A percentile compares a stretch with the other conserved stretches of the same genome.
These are phyloP conservation scores for Epichloe sp. DNA, from an alignment of 2,329 filamentous ascomycete species.

Conservation along the genomic window DNA sequence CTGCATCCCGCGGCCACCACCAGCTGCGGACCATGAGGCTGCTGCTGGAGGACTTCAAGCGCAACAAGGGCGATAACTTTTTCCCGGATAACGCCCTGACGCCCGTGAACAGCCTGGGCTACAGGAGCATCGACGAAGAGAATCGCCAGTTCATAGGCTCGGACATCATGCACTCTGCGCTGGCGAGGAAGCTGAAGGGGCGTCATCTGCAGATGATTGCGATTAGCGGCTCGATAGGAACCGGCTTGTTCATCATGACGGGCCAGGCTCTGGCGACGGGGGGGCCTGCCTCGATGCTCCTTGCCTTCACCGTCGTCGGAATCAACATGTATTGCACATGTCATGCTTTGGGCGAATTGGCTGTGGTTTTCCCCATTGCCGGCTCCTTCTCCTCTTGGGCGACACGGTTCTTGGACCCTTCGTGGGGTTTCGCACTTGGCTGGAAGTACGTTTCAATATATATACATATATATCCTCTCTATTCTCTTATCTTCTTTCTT, in stretches of 20 bases:
- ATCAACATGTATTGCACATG: constrained; percentile 85
- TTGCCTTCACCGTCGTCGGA: constrained; percentile 66
- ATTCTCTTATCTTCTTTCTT: background rate
- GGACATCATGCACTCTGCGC: constrained; percentile 61
- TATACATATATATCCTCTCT: no score
- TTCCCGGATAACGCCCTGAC: constrained; percentile 30
- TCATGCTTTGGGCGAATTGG: constrained; percentile 82
- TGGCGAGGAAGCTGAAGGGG: constrained; percentile 66
- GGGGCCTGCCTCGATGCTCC: constrained; percentile 67
- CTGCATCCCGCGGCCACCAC: background rate
- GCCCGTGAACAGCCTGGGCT: constrained; percentile 17
- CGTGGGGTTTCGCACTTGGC: constrained; percentile 90
- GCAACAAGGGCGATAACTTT: constrained; percentile 39
- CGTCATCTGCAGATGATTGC: constrained; percentile 96
- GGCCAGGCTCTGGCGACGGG: constrained; percentile 60
- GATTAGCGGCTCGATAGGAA: constrained; percentile 73
- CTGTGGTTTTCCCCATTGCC: constrained; percentile 78
- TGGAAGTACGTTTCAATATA: constrained; percentile 54
- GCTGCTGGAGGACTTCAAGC: constrained; percentile 48
- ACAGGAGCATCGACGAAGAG: constrained; percentile 34
- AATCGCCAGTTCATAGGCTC: constrained; percentile 46
- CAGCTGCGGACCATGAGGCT: constrained; percentile 20
- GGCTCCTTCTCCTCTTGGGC: constrained; percentile 89
- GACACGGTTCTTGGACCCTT: constrained; percentile 82
- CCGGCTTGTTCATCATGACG: constrained; percentile 76